Evolutionary conservation across 495 filamentous ascomycete species (phyloP).

Genomic region (Lasiosphaeriaceae sp.): DNA sequence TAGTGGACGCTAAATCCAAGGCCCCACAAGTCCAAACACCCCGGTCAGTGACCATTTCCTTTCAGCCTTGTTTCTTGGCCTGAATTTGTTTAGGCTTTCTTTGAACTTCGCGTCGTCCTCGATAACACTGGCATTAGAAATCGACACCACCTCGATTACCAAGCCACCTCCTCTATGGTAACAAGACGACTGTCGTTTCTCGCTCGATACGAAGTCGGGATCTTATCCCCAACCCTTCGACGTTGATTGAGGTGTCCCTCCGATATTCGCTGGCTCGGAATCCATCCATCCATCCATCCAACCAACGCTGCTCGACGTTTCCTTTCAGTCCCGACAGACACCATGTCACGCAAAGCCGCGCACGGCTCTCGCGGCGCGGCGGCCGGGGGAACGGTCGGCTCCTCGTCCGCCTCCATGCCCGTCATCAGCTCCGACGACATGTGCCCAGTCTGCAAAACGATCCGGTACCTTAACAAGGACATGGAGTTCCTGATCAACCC

Average conservation of each 20-base stretch:
- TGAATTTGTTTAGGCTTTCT: not conserved
- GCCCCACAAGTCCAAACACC: not conserved
- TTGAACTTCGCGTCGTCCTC: not conserved
- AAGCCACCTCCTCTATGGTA: no score
- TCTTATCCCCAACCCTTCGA: no score
- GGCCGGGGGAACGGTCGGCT: not conserved
- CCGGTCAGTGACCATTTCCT: not conserved
- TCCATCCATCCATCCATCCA: not conserved
- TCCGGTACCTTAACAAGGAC: constrained; percentile 87
- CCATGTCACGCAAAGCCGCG: constrained; percentile 4
- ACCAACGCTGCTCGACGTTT: no score
- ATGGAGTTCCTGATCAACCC: constrained; percentile 95
- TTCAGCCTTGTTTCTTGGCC: not conserved
- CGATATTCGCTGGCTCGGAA: not conserved
- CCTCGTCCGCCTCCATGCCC: not conserved
- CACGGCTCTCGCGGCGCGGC: not conserved
- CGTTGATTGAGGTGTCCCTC: no score
- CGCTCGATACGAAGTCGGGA: no score
- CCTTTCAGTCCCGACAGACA: not conserved
- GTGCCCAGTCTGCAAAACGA: constrained; percentile 95
- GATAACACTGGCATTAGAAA: no score
- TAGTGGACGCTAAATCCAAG: not conserved
- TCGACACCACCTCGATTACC: no score
- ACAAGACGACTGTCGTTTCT: no score
- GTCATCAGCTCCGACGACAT: constrained; percentile 57